Base-by-base conservation (phyloP, 2,329 filamentous ascomycete species). In the Lasiodiplodia gonubiensis region DNA sequence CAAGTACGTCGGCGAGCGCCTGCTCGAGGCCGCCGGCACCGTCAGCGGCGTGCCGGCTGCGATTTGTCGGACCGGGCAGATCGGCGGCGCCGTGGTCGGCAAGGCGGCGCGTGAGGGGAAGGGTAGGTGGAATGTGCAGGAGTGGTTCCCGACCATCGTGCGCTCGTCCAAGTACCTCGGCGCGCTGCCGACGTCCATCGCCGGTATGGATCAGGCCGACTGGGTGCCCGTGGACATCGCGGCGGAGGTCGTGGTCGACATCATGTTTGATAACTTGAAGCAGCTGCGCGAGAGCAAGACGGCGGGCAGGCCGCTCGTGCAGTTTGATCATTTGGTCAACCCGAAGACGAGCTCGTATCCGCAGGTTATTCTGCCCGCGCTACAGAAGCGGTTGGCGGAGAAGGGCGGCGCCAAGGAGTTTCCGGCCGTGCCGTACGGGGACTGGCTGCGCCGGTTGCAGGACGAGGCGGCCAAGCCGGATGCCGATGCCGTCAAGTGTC, bases 1-100 rank as follows among this genome's bases (percentile, higher is more conserved):
- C 46, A 76, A 77, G 75, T 88, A 86, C 85, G 84, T 88, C 1
- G 86, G 85, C 1, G 86, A 89, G 76, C 78, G 80, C 7, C 82
- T 88, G 30, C 87, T 84, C 69, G 72, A 75, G 0, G 70, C 74
- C 7, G 42, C 42, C 7, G 42, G 18, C 18, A 10, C 7, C 2
- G 42, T 46, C 7, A 21, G 42, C 18, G 42, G 42, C 0, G 42
- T 46, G 2, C 42, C 42, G 0, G 42, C 21, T 2, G 42, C 42
- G 0, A n/a, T 46, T 1, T 46, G 42, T 1, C 42, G 42, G 8
- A 46, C 42, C 7, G 42, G 42, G 6, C 42, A 46, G 42, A 46
- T 46, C 4, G 42, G 18, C 18, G 42, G 42, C 18, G 18, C 42
- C 18, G 42, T 46, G 18, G 7, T 8, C 7, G 10, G 30, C 30